Base-by-base conservation (phyloP, 164 flowering plant genomes). In the Houttuynia cordata region DNA sequence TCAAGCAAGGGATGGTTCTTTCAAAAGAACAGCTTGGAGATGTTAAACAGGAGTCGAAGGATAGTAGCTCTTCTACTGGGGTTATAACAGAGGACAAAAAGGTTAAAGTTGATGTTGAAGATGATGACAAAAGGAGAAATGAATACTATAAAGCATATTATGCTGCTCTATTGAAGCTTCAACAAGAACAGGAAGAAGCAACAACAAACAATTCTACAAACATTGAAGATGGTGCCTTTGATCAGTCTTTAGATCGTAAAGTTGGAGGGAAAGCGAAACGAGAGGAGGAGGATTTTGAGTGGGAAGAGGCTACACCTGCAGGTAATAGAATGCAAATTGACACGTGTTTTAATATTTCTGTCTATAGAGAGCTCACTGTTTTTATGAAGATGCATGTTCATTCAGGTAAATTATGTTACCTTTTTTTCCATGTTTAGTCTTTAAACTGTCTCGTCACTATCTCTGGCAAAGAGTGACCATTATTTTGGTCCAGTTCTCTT, bases 11-110 rank as follows among this genome's bases (percentile, higher is more conserved):
- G 56, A 91, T 94, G 99, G 81, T 81, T 56, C 89, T 94, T 53
- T 88, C 97, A 17, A 80, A 77, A 57, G 95, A 86, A 69, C 99
- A 94, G 70, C 92, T 89, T 55, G 97, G 96, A 52, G 93, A 78
- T 68, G 68, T 71, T 60, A 79, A 78, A 73, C 76, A 79, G 65
- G 96, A 88, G 64, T 15, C 62, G 17, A 78, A 79, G 54, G 93
- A 75, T 41, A 74, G 66, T 21, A 41, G 49, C 49, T 73, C 81
- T 62, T 60, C 68, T 21, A 20, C 81, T 47, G 53, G 60, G 37
- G 73, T 60, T 42, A 53, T 61, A 49, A 64, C 70, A 18, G 97
- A 94, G 34, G 95, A 86, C 67, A 87, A 88, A 59, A 91, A 86
- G 70, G 68, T 87, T 40, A 59, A 53, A 54, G 58, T 63, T 61